Base-by-base conservation (phyloP, 2,329 filamentous ascomycete species). In the Epichloe bromicola region DNA sequence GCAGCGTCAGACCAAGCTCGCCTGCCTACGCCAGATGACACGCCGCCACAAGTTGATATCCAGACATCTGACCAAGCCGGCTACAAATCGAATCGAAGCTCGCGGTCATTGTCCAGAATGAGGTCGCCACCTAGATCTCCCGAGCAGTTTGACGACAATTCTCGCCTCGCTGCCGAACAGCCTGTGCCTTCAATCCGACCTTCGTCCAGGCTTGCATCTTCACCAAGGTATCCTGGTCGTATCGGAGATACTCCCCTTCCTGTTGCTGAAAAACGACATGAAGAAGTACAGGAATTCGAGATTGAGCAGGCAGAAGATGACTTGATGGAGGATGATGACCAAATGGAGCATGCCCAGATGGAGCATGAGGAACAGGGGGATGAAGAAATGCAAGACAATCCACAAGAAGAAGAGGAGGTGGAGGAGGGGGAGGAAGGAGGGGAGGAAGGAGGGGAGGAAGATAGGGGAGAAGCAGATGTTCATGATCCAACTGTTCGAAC, bases 11-110 rank as follows among this genome's bases (percentile, higher is more conserved):
- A 67, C 40, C 65, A 67, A 26, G 70, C 64, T 47, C 72, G 73
- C 54, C 65, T 78, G 54, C 73, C 74, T 53, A 78, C 75, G 40
- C 75, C 75, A 49, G 75, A 78, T 55, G 70, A 77, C 55, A 78
- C 70, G 49, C 70, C 71, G 15, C 70, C 71, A 1, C 68, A 71
- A 20, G 52, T 59, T 15, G 60, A 63, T 20, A 41, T 48, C 41
- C 58, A 60, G 19, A 40, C 15, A 36, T 50, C 52, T 7, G 55
- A 57, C 15, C 57, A 57, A 37, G 46, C 49, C 42, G 38, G n/a
- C 2, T 57, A 51, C 12, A 64, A 61, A 47, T 55, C 58, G 15
- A n/a, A 39, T 10, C n/a, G 12, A 7, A 47, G 36, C 6, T 50
- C 51, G 20, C 30, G 46, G n/a, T 42, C 49, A 8, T 46, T 42